Base-by-base conservation (phyloP, 192 early-diverging fungal species). In the Coemansia sp. region DNA sequence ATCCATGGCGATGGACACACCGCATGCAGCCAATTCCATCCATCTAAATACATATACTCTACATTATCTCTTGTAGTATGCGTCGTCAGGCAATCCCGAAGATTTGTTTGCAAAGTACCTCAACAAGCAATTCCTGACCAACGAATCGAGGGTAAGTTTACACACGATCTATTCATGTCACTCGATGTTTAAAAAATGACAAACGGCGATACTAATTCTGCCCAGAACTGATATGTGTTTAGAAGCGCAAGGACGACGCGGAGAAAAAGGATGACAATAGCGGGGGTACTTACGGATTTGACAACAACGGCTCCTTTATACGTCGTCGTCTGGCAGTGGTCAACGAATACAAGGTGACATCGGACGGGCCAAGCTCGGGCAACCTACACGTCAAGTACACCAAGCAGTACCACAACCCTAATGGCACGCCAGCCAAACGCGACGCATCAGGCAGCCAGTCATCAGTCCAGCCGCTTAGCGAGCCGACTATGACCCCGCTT, bases 101-200 rank as follows among this genome's bases (percentile, higher is more conserved):
- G 71, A 81, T 3, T 27, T 86, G 66, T 76, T 82, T 63, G 72
- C 72, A 2, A 46, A 71, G 52, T 86, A 82, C 40, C 72, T 86
- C 57, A 82, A 79, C 72, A 86, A 86, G 66, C 85, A 86, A 57
- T 86, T 80, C 41, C 62, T 77, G n/a, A 86, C 85, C 24, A 80
- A 82, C 77, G 85, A 86, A 47, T 83, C 80, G 24, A 73, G 73
- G n/a, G 71, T 66, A 73, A 66, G 70, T 65, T 16, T 46, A 22
- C 20, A 43, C 41, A 50, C 64, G 65, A 20, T 12, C 27, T 20
- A 33, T 15, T 2, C 41, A 16, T 5, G 41, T 20, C 40, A 43
- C 24, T 12, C 22, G 9, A 64, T 20, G 13, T n/a, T 2, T 22
- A 46, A 27, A 2, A 2, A 2, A 2, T 64, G 15, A 15, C 13